Evolutionary conservation across 352 stramenopile species (phyloP), one percentile per base, ranked within the genome.

Genomic region (Pseudoperonospora humuli): DNA sequence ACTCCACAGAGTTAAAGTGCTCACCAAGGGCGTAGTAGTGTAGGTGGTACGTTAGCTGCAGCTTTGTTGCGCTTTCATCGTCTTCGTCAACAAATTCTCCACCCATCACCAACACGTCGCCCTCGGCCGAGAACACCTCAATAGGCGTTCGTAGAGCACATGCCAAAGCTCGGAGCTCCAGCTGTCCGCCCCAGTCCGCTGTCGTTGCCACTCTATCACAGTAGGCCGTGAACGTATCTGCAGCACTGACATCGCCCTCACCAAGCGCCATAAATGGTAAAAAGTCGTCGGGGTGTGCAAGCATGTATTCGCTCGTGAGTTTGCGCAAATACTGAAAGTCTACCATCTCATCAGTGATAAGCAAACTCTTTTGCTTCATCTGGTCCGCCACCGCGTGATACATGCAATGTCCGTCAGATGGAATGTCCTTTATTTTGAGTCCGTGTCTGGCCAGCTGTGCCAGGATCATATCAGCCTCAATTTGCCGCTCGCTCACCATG

Each of bases 1-100:
- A 98, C n/a, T n/a, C n/a, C n/a, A n/a, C 89, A 26, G 92, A 97
- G 82, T 99, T 99, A 65, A 98, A 99, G 69, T 99, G 96, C 57
- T 98, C 95, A n/a, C 96, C 96, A 25, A 99, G 78, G 25, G 95
- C 87, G 76, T 98, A 99, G 67, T 98, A 99, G 67, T 99, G 89
- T 46, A 96, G 63, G 64, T 99, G 96, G 45, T 89, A 94, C 15
- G 93, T 96, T 39, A 99, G 59, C 45, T 89, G 70, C 33, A 99
- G 80, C 43, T 84, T 64, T 8, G 59, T 43, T 17, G 76, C 66
- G 9, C 33, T 64, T 17, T 49, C 34, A 27, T 52, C 57, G 27
- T 62, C 42, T 32, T 58, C 60, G 33, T 51, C 29, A 7, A 52
- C 45, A 38, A 85, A 87, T 34, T 97, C 87, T 24, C 71, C 70